Base-by-base conservation (phyloP, 768 basidiomycete genomes). In the Mycena sanguinolenta region DNA sequence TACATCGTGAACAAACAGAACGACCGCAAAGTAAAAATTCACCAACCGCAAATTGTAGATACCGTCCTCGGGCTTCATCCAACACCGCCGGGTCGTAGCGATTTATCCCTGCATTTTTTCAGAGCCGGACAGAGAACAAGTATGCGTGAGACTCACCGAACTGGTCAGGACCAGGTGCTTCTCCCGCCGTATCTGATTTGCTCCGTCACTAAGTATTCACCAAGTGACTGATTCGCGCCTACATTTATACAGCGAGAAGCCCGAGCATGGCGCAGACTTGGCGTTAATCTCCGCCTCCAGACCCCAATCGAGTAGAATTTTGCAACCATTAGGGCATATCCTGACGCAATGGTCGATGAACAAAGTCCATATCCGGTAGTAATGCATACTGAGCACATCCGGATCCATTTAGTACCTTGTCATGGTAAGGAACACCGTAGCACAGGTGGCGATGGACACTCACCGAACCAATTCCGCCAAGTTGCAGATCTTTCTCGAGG, bases 241-340 rank as follows among this genome's bases (percentile, higher is more conserved):
- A 65, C 65, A 66, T 58, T 50, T 58, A 30, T 58, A 49, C 8
- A 23, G 23, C 0, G 55, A 12, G 30, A 58, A 66, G 9, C 55
- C 42, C 28, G 55, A 32, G 23, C 50, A 25, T 2, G 42, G n/a
- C 14, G 57, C 57, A 23, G 44, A 34, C n/a, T n/a, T n/a, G n/a
- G n/a, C n/a, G n/a, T n/a, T n/a, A n/a, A n/a, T n/a, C n/a, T n/a
- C n/a, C n/a, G 30, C 57, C 32, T 54, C 67, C 14, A 63, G 60
- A 17, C 59, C 67, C 67, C 59, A 67, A 27, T 69, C 60, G 6
- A 39, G 19, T 12, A 69, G 36, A 44, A 69, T 69, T 58, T 69
- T 69, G 23, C 36, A 55, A 25, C 65, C 70, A 17, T 71, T 71
- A 4, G 70, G 70, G 25, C 61, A 60, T 4, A 71, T 21, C 9